Base-by-base conservation (phyloP, 176 grass and related monocot genomes). In the Thalia dealbata region DNA sequence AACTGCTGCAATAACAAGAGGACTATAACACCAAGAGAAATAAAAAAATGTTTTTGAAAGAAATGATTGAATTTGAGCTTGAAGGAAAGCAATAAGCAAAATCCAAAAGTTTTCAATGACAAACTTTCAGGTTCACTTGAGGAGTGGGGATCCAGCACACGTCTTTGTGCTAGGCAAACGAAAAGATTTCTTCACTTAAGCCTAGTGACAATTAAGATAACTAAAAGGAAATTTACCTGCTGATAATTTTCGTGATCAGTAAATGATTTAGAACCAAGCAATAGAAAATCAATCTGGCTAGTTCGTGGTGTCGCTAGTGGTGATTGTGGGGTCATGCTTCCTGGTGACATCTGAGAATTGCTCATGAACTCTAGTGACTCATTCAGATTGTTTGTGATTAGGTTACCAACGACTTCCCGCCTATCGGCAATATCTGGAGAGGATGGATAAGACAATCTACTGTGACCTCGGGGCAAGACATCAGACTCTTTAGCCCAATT, bases 211-310 rank as follows among this genome's bases (percentile, higher is more conserved):
- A 41, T n/a, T 24, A 74, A 59, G n/a, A 22, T 16, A 8, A 25
- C 23, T 12, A 74, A 41, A 50, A 15, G 66, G 61, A n/a, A 19
- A 69, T 58, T 52, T 61, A 92, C 89, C 86, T 99, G 95, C 84
- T 99, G 95, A 81, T 86, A 88, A 69, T 83, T 91, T 81, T 96
- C 92, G 60, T 92, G 80, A 63, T 96, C 86, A 14, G 83, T 75
- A 52, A 96, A 88, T 54, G 75, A 80, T 80, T 77, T 86, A 69
- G 85, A 74, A 76, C 86, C 79, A 79, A 76, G 82, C 52, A 92
- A 79, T 43, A 91, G 81, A 66, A 84, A 82, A 52, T 91, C 88
- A 42, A 85, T 81, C 64, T 91, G 87, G 74, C 79, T 88, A 30
- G 83, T 91, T 66, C 78, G 81, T 28, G 95, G 90, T 73, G 95